Conservation (phyloP, 371 early-diverging fungal species). For the Zopfochytrium polystomum region DNA sequence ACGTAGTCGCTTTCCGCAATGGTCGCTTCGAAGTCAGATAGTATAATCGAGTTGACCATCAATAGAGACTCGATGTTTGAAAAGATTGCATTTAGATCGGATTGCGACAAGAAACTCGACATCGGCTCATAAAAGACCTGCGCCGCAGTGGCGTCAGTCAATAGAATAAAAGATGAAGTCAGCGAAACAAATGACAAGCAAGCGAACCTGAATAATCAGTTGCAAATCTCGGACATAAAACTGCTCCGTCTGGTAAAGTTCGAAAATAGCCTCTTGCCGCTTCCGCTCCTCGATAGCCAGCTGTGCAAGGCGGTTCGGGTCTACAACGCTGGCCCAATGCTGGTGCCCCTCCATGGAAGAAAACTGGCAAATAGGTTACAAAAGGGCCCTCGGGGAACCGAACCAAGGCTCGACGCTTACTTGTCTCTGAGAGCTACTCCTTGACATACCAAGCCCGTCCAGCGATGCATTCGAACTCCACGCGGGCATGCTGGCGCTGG, state of each 20-base stretch:
- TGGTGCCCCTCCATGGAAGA: constrained; percentile 12
- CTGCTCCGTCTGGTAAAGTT: constrained; percentile 80
- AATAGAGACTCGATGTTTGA: constrained; percentile 71
- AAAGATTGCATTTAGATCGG: constrained; percentile 42
- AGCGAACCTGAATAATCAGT: constrained; percentile 68
- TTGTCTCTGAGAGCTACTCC: constrained; percentile 12
- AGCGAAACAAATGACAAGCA: neutral
- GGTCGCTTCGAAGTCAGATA: constrained; percentile 65
- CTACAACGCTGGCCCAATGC: constrained; percentile 29
- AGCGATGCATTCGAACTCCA: too few species aligned
- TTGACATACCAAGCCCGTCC: too few species aligned
- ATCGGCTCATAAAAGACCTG: constrained; percentile 53
- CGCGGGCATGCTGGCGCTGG: too few species aligned
- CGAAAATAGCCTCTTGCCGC: constrained; percentile 86
- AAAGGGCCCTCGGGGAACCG: neutral
- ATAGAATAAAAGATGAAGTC: neutral
- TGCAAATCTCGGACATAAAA: constrained; percentile 79
- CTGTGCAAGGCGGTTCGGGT: constrained; percentile 25
- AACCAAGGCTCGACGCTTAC: neutral
- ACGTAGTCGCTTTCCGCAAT: constrained; percentile 52
- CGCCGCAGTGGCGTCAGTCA: too few species aligned
- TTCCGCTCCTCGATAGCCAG: constrained; percentile 62
- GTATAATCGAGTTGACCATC: constrained; percentile 64
- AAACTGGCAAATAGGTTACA: neutral
- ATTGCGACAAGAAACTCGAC: constrained; percentile 22